phyloP scores from a whole-genome alignment of 2,329 filamentous ascomycete genomes.

The Whalleya microplaca region DNA sequence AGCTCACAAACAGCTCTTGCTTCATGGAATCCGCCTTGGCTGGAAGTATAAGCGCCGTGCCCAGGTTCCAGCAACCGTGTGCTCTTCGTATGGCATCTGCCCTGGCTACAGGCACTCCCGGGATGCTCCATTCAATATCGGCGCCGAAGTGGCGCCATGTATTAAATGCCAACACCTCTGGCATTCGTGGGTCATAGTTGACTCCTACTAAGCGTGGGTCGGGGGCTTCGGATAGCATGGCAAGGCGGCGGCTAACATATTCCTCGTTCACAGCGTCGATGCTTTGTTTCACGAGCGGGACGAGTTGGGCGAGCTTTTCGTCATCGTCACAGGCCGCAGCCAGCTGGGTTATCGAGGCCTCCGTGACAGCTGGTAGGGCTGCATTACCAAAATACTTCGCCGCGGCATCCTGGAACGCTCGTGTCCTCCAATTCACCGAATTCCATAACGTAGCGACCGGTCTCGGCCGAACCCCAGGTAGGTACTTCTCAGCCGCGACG shows the following conservation, averaged over 20 bases:
- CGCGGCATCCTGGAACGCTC: slow-evolving; percentile 39
- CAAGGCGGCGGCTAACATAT: slow-evolving; percentile 43
- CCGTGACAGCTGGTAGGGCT: slow-evolving; percentile 43
- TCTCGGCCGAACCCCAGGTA: slow-evolving; percentile 25
- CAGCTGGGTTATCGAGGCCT: slow-evolving; percentile 28
- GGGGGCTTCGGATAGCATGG: slow-evolving; percentile 40
- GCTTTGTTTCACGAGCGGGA: slow-evolving; percentile 36
- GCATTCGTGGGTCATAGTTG: slow-evolving; percentile 45
- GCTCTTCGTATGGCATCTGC: slow-evolving; percentile 40
- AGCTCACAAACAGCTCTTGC: slow-evolving; percentile 40
- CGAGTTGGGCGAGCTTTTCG: slow-evolving; percentile 36
- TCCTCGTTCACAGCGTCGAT: slow-evolving; percentile 45
- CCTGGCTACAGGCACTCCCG: slow-evolving; percentile 42
- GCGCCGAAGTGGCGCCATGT: slow-evolving; percentile 50
- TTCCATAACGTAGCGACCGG: slow-evolving; percentile 40
- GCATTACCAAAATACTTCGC: slow-evolving; percentile 47
- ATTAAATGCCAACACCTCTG: slow-evolving; percentile 47
- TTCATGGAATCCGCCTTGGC: slow-evolving; percentile 30
- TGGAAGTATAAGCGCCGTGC: slow-evolving; percentile 39
- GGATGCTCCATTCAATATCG: slow-evolving; percentile 43
- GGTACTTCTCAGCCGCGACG: slow-evolving; percentile 28
- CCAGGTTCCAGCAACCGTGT: slow-evolving; percentile 37
- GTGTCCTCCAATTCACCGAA: slow-evolving; percentile 47
- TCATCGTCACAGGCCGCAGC: slow-evolving; percentile 29
- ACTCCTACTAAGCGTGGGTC: slow-evolving; percentile 47